These are phyloP conservation scores for Parachaetomium inaequale DNA, from an alignment of 495 filamentous ascomycete genomes.

Conservation along the genomic window DNA sequence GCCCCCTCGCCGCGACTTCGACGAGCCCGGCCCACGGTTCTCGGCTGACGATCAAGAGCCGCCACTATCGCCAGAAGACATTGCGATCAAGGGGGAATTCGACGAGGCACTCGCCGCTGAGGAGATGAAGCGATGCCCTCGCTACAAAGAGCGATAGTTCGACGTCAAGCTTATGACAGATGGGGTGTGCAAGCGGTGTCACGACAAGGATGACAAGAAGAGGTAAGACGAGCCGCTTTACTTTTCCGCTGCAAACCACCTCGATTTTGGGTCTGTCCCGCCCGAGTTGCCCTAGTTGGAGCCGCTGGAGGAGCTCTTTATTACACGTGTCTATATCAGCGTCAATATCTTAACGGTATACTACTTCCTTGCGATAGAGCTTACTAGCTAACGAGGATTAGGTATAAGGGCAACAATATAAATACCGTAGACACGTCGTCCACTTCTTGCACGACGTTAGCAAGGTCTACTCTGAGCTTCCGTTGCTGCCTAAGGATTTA, in stretches of 20 bases:
- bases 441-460: conserved; percentile 5
- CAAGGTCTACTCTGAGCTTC: conserved; percentile 6
- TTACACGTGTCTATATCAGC: not conserved
- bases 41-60: not conserved
- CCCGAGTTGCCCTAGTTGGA: not conserved
- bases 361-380: not conserved
- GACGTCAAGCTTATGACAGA: not conserved
- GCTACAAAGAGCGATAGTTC: conserved; percentile 1
- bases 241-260: not conserved
- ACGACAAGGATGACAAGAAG: conserved; percentile 12
- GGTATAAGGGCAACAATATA: not conserved
- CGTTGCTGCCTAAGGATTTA: not conserved
- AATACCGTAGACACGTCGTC: conserved; percentile 6
- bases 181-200: not conserved
- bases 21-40: too few species aligned
- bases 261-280: not conserved
- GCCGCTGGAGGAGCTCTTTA: not conserved
- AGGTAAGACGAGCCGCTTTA: not conserved
- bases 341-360: not conserved
- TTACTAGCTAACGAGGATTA: not conserved
- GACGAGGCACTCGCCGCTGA: not conserved
- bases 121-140: not conserved
- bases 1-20: not conserved
- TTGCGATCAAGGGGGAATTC: not conserved
- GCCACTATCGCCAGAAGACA: not conserved